Conservation (phyloP, 73 alveolate species). For the Paramecium octaurelia region DNA sequence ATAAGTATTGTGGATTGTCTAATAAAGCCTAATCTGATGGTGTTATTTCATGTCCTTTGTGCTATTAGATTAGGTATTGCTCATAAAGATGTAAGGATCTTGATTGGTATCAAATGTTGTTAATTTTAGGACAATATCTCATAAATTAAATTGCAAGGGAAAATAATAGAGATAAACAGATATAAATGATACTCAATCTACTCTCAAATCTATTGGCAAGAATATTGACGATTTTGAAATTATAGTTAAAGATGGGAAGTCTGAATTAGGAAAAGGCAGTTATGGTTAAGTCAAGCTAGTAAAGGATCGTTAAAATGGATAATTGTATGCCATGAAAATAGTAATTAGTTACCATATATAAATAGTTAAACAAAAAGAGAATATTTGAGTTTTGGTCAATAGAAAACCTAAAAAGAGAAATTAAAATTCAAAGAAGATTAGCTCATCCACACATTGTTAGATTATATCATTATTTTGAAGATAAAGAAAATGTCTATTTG, state of each 20-base stretch:
- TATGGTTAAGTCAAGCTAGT: constrained; percentile 58
- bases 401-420: constrained; percentile 74
- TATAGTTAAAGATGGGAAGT: constrained; percentile 40
- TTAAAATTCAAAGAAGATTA: constrained; percentile 89
- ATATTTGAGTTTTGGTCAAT: constrained; percentile 55
- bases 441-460: constrained; percentile 87
- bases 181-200: constrained; percentile 10
- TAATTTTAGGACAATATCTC: neutral
- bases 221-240: constrained; percentile 15
- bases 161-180: neutral
- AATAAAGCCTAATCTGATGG: neutral
- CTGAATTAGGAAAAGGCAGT: constrained; percentile 50
- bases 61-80: neutral
- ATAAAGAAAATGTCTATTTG: constrained; percentile 79
- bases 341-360: neutral
- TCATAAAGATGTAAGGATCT: constrained; percentile 37
- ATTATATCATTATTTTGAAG: constrained; percentile 87
- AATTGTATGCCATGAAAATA: constrained; percentile 57
- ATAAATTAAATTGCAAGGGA: constrained; percentile 12
- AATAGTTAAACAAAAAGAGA: constrained; percentile 47
- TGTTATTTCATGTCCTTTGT: neutral
- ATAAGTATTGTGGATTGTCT: neutral
- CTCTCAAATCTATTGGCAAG: neutral
- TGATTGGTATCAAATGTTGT: neutral
- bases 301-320: constrained; percentile 43